A percentile compares a stretch with the other conserved stretches of the same genome.
Evolutionary conservation across 1,284 basidiomycete genomes (phyloP).

Genomic region (Phellopilus nigrolimitatus): DNA sequence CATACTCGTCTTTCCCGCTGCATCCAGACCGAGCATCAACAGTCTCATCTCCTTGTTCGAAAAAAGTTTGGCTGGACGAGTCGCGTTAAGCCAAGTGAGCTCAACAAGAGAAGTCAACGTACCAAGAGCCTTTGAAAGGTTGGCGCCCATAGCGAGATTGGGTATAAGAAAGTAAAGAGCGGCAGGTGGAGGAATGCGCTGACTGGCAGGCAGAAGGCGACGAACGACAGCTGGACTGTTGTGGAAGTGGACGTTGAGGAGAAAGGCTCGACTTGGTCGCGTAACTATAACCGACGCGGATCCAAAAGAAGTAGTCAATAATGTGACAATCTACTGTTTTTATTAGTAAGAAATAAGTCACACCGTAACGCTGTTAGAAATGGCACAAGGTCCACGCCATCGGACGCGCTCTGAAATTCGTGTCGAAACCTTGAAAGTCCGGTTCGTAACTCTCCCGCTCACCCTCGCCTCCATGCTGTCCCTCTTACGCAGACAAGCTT

Average conservation of each 20-base stretch:
- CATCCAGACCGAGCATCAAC: constrained; percentile 90
- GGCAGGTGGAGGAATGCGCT: constrained; percentile 20
- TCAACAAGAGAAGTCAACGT: constrained; percentile 16
- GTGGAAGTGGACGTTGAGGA: constrained; percentile 8
- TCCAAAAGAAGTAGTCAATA: neutral
- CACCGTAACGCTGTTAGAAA: neutral
- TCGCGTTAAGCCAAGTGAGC: constrained; percentile 5
- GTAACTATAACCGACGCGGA: neutral
- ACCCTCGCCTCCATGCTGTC: constrained; percentile 34
- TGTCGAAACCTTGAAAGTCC: neutral
- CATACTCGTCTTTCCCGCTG: constrained; percentile 94
- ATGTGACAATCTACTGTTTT: no score
- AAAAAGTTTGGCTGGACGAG: constrained; percentile 79
- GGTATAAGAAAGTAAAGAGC: constrained; percentile 19
- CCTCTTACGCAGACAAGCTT: constrained; percentile 30
- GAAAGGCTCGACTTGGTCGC: neutral
- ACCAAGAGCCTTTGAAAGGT: constrained; percentile 35
- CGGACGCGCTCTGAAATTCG: neutral
- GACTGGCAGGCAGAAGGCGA: constrained; percentile 14
- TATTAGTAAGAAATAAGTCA: no score
- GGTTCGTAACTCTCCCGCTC: neutral
- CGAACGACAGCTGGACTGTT: neutral
- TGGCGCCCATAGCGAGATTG: constrained; percentile 38
- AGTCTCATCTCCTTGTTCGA: constrained; percentile 99
- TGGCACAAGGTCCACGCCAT: neutral